Percentiles rank a stretch among this genome's conserved stretches.
These are phyloP conservation scores for Coriolopsis trogii DNA, from an alignment of 1,284 basidiomycete species.

Conservation along the genomic window DNA sequence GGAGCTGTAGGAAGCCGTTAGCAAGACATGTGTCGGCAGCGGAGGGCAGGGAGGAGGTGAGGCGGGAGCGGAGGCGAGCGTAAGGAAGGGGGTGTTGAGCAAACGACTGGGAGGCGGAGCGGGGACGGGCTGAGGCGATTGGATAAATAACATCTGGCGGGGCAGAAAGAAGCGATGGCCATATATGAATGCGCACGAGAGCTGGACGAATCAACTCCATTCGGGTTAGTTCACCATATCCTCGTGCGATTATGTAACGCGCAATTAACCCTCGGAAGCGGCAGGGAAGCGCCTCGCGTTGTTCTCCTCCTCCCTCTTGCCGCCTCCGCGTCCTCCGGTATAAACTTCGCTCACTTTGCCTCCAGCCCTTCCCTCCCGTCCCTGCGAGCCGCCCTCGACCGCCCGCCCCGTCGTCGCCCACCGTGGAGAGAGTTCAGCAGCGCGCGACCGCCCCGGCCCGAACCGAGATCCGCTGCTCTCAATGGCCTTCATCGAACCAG, in stretches of 20 bases:
- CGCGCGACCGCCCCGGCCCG: conserved; percentile 17
- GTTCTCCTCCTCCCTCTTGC: conserved; percentile 15
- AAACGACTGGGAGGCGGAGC: conserved; percentile 17
- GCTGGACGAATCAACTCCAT: conserved; percentile 21
- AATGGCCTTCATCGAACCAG: conserved; percentile 9
- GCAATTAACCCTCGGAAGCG: conserved; percentile 25
- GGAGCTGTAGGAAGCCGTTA: conserved; percentile 20
- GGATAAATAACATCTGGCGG: conserved; percentile 28
- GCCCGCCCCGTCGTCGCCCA: not conserved
- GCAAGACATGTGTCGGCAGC: conserved; percentile 3
- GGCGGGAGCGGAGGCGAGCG: not conserved
- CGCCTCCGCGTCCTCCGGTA: conserved; percentile 8
- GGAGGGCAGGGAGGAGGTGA: not conserved
- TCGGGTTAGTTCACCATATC: conserved; percentile 24
- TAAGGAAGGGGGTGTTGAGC: conserved; percentile 12
- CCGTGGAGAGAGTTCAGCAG: conserved; percentile 18
- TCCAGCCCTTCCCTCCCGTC: not conserved
- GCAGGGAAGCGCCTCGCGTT: conserved; percentile 20
- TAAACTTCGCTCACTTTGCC: conserved; percentile 8
- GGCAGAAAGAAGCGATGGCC: conserved; percentile 25
- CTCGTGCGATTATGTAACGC: conserved; percentile 23
- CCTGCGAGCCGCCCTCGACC: not conserved
- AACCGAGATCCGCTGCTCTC: conserved; percentile 21
- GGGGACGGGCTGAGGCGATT: conserved; percentile 13
- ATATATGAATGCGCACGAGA: conserved; percentile 26